These are phyloP conservation scores for Fraxinus dipetala DNA, from an alignment of 305 asterid genomes.

Conservation along the genomic window DNA sequence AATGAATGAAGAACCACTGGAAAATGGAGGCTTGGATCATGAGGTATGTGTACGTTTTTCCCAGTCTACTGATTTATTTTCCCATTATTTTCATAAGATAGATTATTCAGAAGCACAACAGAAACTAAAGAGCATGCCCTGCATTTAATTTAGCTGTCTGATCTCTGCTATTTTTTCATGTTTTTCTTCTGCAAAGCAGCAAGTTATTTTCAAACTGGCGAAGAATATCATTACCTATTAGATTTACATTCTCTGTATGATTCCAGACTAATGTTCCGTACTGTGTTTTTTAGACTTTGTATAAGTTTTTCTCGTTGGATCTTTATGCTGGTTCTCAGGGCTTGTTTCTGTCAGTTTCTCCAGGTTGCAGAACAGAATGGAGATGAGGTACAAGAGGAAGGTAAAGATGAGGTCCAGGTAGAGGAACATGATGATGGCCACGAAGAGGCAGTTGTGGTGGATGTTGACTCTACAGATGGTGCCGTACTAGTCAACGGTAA, in stretches of 20 bases:
- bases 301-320: conserved; percentile 6
- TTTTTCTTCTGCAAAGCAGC: neutral
- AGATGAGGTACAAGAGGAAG: conserved; percentile 47
- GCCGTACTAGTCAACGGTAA: conserved; percentile 73
- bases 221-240: neutral
- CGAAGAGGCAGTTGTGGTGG: conserved; percentile 78
- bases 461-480: conserved; percentile 85
- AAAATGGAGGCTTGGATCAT: neutral
- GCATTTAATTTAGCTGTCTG: neutral
- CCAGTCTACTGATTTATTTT: neutral
- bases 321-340: neutral
- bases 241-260: conserved; percentile 1
- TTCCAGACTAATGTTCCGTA: neutral
- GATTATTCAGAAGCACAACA: neutral
- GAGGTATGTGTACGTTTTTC: neutral
- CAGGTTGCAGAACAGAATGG: conserved; percentile 39
- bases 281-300: conserved; percentile 8
- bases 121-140: neutral
- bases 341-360: neutral
- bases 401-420: conserved; percentile 39
- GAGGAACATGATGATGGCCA: conserved; percentile 55
- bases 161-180: neutral
- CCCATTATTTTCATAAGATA: neutral
- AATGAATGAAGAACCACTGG: conserved; percentile 48
- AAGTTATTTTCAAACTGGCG: conserved; percentile 1